Evolutionary conservation across 2,329 filamentous ascomycete species (phyloP).

Genomic region (Alternaria gansuensis): DNA sequence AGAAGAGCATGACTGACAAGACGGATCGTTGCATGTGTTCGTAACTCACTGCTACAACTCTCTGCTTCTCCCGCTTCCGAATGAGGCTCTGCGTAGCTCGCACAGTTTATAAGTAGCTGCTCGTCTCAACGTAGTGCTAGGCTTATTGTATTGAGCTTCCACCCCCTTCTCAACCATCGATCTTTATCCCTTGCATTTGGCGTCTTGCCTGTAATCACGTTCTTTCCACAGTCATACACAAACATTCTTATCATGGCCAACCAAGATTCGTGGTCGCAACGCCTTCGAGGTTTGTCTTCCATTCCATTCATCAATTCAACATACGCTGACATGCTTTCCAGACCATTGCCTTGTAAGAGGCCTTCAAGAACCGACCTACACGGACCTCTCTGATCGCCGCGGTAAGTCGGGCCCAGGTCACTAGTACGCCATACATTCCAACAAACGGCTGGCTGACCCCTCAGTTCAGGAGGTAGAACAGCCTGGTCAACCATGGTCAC

Average conservation of each 20-base stretch:
- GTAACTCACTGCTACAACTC: slow-evolving; percentile 20
- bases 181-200: not conserved
- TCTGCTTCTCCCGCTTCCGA: slow-evolving; percentile 10
- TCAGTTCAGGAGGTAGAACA: slow-evolving; percentile 46
- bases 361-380: slow-evolving; percentile 43
- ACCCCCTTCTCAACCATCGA: slow-evolving; percentile 3
- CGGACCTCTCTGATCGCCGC: slow-evolving; percentile 52
- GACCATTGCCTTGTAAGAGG: slow-evolving; percentile 44
- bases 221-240: not conserved
- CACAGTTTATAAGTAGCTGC: slow-evolving; percentile 22
- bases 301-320: not conserved
- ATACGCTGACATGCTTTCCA: slow-evolving; percentile 27
- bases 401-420: slow-evolving; percentile 32
- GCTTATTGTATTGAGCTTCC: slow-evolving; percentile 7
- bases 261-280: slow-evolving; percentile 36
- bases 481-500: slow-evolving; percentile 48
- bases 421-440: not conserved
- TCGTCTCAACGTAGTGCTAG: slow-evolving; percentile 2
- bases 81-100: slow-evolving; percentile 15
- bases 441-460: slow-evolving; percentile 5
- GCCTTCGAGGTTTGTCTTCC: slow-evolving; percentile 40
- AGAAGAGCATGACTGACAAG: slow-evolving; percentile 33
- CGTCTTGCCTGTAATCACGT: not conserved
- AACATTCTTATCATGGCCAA: slow-evolving; percentile 30
- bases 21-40: slow-evolving; percentile 30